Evolutionary conservation across 306 rosid species (phyloP), one percentile per base, ranked within the genome.

Genomic region (Dalbergia oliveri): DNA sequence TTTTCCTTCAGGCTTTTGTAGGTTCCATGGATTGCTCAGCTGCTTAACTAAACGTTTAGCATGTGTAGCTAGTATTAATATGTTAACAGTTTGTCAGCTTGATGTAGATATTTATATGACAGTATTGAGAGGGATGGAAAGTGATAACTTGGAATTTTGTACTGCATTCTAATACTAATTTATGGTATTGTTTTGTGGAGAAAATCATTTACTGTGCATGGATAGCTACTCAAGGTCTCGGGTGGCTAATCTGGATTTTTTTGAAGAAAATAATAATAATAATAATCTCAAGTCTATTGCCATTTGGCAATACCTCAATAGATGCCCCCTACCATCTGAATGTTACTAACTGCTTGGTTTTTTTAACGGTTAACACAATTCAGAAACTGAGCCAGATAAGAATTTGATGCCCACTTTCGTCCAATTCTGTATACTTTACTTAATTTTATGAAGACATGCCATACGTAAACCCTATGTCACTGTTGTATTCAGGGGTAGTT

Each of bases 61-160:
- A 11, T 37, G 66, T 47, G 66, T 63, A 72, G 78, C 59, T 50
- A 33, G 56, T 58, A 34, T 67, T 56, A 45, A 4, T 26, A 19
- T 57, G 65, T 70, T 67, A 13, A 75, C 63, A 53, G 35, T 57
- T 37, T 57, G 71, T 45, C 35, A 23, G 21, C 37, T 9, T 47
- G 15, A 4, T 81, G 76, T 67, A 74, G 70, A 76, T 76, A 8
- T 63, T 50, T 14, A 53, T 53, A 57, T 26, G 64, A 66, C 57
- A 73, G 23, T 66, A 31, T 14, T 74, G 33, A 26, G 67, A 66
- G 13, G 39, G 78, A 37, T 60, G 45, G 44, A 49, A 57, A 51
- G 44, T 11, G 75, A 54, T 66, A n/a, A 31, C 33, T 16, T 59
- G 33, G 65, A 57, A 56, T 75, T 68, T 58, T 74, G 80, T 81